Evolutionary conservation across 257 asterid genomes (phyloP).

Genomic region (Prunella vulgaris): DNA sequence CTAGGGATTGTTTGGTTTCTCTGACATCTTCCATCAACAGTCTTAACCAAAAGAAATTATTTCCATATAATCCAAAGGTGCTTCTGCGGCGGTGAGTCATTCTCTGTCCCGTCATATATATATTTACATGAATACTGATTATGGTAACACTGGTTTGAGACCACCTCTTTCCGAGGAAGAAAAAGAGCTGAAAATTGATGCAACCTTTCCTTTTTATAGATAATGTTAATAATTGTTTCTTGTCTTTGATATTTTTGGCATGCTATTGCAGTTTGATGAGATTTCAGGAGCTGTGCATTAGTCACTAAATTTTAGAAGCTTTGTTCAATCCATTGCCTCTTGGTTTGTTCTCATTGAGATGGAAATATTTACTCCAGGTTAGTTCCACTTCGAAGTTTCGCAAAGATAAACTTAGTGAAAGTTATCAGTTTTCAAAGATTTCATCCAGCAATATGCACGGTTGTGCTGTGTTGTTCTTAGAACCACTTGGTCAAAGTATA

Average conservation of each 20-base stretch:
- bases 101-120: background rate
- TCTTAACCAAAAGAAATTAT: slow-evolving; percentile 65
- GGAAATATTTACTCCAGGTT: background rate
- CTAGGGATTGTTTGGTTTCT: slow-evolving; percentile 64
- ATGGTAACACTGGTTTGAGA: background rate
- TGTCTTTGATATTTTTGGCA: background rate
- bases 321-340: background rate
- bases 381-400: background rate
- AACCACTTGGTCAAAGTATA: background rate
- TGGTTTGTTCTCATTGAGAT: background rate
- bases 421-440: background rate
- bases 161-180: background rate
- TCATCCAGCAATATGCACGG: background rate
- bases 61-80: slow-evolving; percentile 82
- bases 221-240: too few relatives aligned
- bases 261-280: slow-evolving; percentile 52
- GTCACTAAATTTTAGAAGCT: slow-evolving; percentile 18
- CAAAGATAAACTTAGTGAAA: background rate
- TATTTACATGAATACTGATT: too few relatives aligned
- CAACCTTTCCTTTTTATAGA: too few relatives aligned
- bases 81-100: slow-evolving; percentile 62
- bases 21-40: slow-evolving; percentile 55
- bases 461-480: background rate
- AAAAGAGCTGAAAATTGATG: too few relatives aligned
- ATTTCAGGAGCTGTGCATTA: slow-evolving; percentile 60